A percentile compares a stretch with the other conserved stretches of the same genome.
phyloP scores from a whole-genome alignment of 2,329 filamentous ascomycete genomes.

The Amesomyces nigricolor region DNA sequence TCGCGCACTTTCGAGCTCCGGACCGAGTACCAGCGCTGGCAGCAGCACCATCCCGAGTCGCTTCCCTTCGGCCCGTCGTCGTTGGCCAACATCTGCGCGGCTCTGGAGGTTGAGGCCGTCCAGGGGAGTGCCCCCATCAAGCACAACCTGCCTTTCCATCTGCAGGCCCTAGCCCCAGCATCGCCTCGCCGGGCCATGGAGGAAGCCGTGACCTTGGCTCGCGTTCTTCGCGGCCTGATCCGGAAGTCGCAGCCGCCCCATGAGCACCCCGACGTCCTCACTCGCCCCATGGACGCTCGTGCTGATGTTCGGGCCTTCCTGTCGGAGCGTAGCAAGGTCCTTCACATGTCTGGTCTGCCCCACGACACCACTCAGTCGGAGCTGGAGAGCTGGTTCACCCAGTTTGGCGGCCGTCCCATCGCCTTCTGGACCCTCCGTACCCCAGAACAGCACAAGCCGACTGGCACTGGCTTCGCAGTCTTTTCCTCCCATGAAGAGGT shows the following conservation, averaged over 20 bases:
- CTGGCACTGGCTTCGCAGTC: slow-evolving; percentile 93
- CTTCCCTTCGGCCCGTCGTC: slow-evolving; percentile 94
- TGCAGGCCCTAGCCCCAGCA: slow-evolving; percentile 90
- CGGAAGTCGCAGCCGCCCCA: slow-evolving; percentile 92
- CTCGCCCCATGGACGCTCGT: slow-evolving; percentile 90
- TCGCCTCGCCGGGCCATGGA: slow-evolving; percentile 96
- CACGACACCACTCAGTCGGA: slow-evolving; percentile 99
- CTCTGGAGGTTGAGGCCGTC: slow-evolving; percentile 94
- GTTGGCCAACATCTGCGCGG: slow-evolving; percentile 95
- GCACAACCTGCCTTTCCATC: slow-evolving; percentile 95
- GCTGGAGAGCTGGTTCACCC: slow-evolving; percentile 98
- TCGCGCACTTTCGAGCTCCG: slow-evolving; percentile 94
- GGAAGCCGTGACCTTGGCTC: slow-evolving; percentile 87
- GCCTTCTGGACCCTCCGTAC: slow-evolving; percentile 98
- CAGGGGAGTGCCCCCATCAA: slow-evolving; percentile 98
- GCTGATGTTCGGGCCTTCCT: slow-evolving; percentile 95
- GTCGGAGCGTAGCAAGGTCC: slow-evolving; percentile 92
- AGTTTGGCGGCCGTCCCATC: slow-evolving; percentile 95
- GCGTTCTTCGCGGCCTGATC: slow-evolving; percentile 86
- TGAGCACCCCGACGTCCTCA: slow-evolving; percentile 91
- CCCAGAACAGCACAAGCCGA: slow-evolving; percentile 99
- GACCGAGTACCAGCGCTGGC: slow-evolving; percentile 97
- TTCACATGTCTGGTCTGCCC: slow-evolving; percentile 94
- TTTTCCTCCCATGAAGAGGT: slow-evolving; percentile 99
- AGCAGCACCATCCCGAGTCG: slow-evolving; percentile 96